Evolutionary conservation across 192 early-diverging fungal species (phyloP).

Genomic region (Spinellus fusiger): DNA sequence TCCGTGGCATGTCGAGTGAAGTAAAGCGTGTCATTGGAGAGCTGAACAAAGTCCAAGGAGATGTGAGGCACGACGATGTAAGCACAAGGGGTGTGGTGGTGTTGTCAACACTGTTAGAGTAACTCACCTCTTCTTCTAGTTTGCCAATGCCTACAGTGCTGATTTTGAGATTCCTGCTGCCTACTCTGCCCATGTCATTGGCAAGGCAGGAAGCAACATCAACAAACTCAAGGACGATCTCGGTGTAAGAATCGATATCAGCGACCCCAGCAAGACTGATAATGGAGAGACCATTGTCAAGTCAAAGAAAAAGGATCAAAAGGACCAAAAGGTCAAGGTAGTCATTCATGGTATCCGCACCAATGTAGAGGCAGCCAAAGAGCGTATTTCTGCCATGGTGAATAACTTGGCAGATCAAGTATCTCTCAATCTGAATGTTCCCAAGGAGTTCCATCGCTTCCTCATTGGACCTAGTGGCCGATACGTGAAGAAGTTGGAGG

Average conservation of each 20-base stretch:
- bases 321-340: constrained; percentile 51
- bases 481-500: constrained; percentile 68
- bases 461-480: constrained; percentile 66
- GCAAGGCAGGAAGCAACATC: constrained; percentile 82
- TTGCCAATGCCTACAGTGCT: constrained; percentile 61
- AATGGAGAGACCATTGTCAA: constrained; percentile 24
- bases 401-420: constrained; percentile 67
- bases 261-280: constrained; percentile 26
- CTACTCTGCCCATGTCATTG: constrained; percentile 74
- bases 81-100: constrained; percentile 28
- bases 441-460: constrained; percentile 58
- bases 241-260: constrained; percentile 66
- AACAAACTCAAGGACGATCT: constrained; percentile 71
- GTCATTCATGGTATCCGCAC: constrained; percentile 72
- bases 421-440: constrained; percentile 45
- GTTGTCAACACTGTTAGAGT: constrained; percentile 16
- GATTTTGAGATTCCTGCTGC: constrained; percentile 68
- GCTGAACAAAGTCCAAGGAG: constrained; percentile 59
- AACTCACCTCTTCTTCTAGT: constrained; percentile 19
- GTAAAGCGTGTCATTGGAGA: constrained; percentile 67
- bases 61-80: constrained; percentile 63
- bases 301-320: constrained; percentile 31
- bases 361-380: constrained; percentile 68
- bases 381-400: constrained; percentile 58
- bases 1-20: constrained; percentile 75